Evolutionary conservation across 169 alveolate species (phyloP).

Genomic region (Plasmodium vinckei): DNA sequence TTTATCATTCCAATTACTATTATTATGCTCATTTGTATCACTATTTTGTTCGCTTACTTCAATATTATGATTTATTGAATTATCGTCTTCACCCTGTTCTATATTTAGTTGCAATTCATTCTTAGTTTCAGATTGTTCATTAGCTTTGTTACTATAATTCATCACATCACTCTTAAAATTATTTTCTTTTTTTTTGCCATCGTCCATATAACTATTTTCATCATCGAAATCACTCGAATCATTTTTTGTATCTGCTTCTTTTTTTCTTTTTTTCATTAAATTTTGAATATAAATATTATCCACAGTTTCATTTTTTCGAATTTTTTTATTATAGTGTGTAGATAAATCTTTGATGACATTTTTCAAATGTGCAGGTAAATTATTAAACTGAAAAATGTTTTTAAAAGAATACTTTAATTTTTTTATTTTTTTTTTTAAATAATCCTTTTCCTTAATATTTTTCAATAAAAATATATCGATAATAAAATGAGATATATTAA

Average conservation of each 20-base stretch:
- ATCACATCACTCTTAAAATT: too few relatives aligned
- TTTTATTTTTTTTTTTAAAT: conserved; percentile 61
- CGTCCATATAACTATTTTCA: too few relatives aligned
- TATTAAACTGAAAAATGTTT: conserved; percentile 6
- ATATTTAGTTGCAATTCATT: too few relatives aligned
- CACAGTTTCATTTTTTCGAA: too few relatives aligned
- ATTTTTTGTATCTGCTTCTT: too few relatives aligned
- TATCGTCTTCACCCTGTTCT: background rate
- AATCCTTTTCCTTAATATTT: conserved; percentile 36
- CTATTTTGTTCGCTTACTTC: background rate
- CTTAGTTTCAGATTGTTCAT: too few relatives aligned
- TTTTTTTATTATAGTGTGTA: too few relatives aligned
- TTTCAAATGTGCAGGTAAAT: conserved; percentile 18
- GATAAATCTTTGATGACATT: background rate
- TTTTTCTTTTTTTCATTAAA: too few relatives aligned
- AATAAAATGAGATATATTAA: conserved; percentile 57
- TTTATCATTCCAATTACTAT: conserved; percentile 4
- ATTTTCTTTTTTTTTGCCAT: too few relatives aligned
- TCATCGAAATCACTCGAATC: too few relatives aligned
- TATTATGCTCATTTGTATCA: background rate
- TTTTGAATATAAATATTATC: too few relatives aligned
- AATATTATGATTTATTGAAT: background rate
- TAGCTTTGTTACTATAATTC: too few relatives aligned
- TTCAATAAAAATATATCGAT: conserved; percentile 57
- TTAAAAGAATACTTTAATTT: conserved; percentile 44